Evolutionary conservation across 2,329 filamentous ascomycete genomes (phyloP).

Genomic region (Didymella glomerata): DNA sequence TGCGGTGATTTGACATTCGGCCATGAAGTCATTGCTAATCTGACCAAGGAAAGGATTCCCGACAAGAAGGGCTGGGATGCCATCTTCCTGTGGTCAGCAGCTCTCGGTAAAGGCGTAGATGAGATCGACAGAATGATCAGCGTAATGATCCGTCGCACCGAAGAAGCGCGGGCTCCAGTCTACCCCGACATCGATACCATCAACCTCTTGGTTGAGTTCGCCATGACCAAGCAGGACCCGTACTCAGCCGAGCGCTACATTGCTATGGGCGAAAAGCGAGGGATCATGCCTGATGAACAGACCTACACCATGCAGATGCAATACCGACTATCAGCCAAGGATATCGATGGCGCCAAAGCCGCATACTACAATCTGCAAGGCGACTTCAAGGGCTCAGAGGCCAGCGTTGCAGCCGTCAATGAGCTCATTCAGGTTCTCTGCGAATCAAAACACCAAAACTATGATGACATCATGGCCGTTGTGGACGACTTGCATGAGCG

Average conservation of each 20-base stretch:
- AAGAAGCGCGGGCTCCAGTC: slow-evolving; percentile 55
- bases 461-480: slow-evolving; percentile 76
- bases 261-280: slow-evolving; percentile 69
- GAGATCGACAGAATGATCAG: slow-evolving; percentile 77
- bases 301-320: slow-evolving; percentile 80
- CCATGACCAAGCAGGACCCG: slow-evolving; percentile 73
- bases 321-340: slow-evolving; percentile 75
- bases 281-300: slow-evolving; percentile 70
- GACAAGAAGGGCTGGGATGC: slow-evolving; percentile 72
- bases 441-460: slow-evolving; percentile 66
- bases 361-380: slow-evolving; percentile 71
- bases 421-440: slow-evolving; percentile 75
- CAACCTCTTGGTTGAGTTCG: slow-evolving; percentile 77
- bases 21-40: slow-evolving; percentile 54
- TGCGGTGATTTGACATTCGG: slow-evolving; percentile 43
- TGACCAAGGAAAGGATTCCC: slow-evolving; percentile 43
- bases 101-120: slow-evolving; percentile 74
- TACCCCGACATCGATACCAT: slow-evolving; percentile 74
- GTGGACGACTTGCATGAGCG: slow-evolving; percentile 76
- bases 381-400: slow-evolving; percentile 63
- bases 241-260: slow-evolving; percentile 79
- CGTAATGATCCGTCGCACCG: slow-evolving; percentile 65
- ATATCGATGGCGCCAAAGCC: slow-evolving; percentile 73
- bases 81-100: slow-evolving; percentile 77
- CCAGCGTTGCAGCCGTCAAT: slow-evolving; percentile 73